These are phyloP conservation scores for Colletotrichum camelliae DNA, from an alignment of 2,329 filamentous ascomycete species.

Conservation along the genomic window DNA sequence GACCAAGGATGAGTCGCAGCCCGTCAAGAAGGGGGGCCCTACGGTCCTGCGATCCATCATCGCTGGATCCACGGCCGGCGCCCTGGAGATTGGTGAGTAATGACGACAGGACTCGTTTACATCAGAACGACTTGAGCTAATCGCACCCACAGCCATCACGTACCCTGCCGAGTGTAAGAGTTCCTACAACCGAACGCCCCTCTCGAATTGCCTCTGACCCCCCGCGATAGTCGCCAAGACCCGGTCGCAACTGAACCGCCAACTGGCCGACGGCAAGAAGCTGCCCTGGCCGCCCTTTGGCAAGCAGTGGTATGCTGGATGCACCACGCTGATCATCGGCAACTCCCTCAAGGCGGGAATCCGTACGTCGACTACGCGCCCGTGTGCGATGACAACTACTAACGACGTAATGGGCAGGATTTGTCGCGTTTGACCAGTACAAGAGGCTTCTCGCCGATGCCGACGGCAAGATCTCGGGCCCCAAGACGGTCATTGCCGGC, in stretches of 20 bases:
- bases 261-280: constrained; percentile 81
- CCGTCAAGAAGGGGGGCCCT: constrained; percentile 57
- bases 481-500: constrained; percentile 88
- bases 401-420: constrained; percentile 56
- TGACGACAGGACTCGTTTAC: neutral
- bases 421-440: constrained; percentile 96
- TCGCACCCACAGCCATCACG: constrained; percentile 69
- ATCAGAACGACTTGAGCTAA: constrained; percentile 25
- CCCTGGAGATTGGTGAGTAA: constrained; percentile 83
- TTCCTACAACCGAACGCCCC: constrained; percentile 30
- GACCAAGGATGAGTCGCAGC: constrained; percentile 26
- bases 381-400: neutral
- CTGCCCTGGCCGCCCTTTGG: constrained; percentile 95
- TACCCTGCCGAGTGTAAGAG: constrained; percentile 87
- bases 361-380: constrained; percentile 58
- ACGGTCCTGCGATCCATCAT: constrained; percentile 88
- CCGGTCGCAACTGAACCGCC: constrained; percentile 88
- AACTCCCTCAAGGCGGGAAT: constrained; percentile 97
- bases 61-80: constrained; percentile 91
- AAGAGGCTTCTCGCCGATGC: constrained; percentile 82
- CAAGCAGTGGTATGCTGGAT: constrained; percentile 94
- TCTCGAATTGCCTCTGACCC: constrained; percentile 8
- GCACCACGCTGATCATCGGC: constrained; percentile 94
- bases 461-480: constrained; percentile 87
- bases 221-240: constrained; percentile 81